These are phyloP conservation scores for Cochlearia excelsa DNA, from an alignment of 345 rosid species.

Conservation along the genomic window DNA sequence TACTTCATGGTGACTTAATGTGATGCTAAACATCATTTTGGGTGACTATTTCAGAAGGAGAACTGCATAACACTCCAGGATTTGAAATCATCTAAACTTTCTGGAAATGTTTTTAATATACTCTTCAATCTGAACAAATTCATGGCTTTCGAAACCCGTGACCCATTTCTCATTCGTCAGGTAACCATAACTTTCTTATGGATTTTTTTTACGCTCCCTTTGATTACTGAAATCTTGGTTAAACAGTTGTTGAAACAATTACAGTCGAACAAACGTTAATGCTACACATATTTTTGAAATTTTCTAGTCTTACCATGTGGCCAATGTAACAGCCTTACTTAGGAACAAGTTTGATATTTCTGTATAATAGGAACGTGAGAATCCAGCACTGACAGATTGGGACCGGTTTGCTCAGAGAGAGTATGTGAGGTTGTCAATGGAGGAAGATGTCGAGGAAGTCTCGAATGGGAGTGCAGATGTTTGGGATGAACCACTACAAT, in stretches of 20 bases:
- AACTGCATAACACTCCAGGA: conserved; percentile 63
- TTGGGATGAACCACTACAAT: conserved; percentile 70
- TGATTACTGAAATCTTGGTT: too few relatives aligned
- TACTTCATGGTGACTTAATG: neutral
- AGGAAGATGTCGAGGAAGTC: conserved; percentile 73
- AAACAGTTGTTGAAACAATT: neutral
- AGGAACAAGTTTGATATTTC: neutral
- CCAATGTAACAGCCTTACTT: neutral
- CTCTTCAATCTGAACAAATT: conserved; percentile 86
- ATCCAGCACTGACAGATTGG: conserved; percentile 73
- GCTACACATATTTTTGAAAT: too few relatives aligned
- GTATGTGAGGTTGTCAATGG: conserved; percentile 70
- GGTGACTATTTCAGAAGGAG: conserved; percentile 37
- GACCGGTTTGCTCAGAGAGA: conserved; percentile 72
- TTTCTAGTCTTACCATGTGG: neutral
- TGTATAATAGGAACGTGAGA: conserved; percentile 51
- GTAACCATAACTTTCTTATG: conserved; percentile 33
- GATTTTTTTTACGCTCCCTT: neutral
- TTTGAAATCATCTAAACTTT: conserved; percentile 63
- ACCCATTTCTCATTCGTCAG: conserved; percentile 77
- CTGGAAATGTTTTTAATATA: conserved; percentile 77
- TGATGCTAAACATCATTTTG: neutral
- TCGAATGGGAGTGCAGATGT: conserved; percentile 73
- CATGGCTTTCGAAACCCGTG: conserved; percentile 80
- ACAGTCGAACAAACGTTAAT: too few relatives aligned